These are phyloP conservation scores for Cyberlindnera mycetangii DNA, from an alignment of 805 yeast genomes.

Conservation along the genomic window DNA sequence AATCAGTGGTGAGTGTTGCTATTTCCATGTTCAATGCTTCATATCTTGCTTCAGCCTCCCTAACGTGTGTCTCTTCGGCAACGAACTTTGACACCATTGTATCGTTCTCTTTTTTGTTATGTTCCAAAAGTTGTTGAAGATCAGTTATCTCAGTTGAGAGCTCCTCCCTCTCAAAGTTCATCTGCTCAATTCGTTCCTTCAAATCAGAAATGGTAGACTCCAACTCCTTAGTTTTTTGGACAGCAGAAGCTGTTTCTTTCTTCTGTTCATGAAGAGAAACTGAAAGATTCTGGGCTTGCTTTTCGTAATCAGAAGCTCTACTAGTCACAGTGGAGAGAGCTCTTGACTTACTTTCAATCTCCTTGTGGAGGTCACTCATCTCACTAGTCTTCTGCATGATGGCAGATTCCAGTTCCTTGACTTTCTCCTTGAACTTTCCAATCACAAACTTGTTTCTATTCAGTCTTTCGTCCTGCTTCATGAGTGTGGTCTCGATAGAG, in stretches of 20 bases:
- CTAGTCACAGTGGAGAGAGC: conserved; percentile 13
- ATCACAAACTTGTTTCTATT: conserved; percentile 18
- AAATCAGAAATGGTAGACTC: background rate
- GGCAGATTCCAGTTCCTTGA: conserved; percentile 13
- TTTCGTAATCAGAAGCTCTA: conserved; percentile 20
- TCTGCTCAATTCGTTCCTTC: background rate
- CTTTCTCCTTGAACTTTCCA: conserved; percentile 22
- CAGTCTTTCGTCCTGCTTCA: conserved; percentile 15
- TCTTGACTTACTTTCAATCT: conserved; percentile 19
- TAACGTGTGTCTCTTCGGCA: conserved; percentile 5
- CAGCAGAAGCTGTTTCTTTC: conserved; percentile 9
- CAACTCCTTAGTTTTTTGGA: background rate
- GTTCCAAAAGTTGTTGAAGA: conserved; percentile 5
- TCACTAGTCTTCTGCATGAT: conserved; percentile 11
- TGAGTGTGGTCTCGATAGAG: conserved; percentile 12
- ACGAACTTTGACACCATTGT: conserved; percentile 1
- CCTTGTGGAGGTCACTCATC: conserved; percentile 11
- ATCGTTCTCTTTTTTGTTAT: conserved; percentile 1
- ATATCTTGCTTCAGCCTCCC: conserved; percentile 6
- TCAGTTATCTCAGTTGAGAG: conserved; percentile 1
- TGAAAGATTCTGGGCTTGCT: conserved; percentile 16
- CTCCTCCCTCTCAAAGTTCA: conserved; percentile 1
- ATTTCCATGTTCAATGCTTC: conserved; percentile 1
- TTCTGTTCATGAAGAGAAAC: conserved; percentile 5
- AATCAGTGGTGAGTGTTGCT: background rate